A percentile compares a stretch with the other conserved stretches of the same genome.
Evolutionary conservation across 1,284 basidiomycete genomes (phyloP).

Genomic region (Ganoderma sp.): DNA sequence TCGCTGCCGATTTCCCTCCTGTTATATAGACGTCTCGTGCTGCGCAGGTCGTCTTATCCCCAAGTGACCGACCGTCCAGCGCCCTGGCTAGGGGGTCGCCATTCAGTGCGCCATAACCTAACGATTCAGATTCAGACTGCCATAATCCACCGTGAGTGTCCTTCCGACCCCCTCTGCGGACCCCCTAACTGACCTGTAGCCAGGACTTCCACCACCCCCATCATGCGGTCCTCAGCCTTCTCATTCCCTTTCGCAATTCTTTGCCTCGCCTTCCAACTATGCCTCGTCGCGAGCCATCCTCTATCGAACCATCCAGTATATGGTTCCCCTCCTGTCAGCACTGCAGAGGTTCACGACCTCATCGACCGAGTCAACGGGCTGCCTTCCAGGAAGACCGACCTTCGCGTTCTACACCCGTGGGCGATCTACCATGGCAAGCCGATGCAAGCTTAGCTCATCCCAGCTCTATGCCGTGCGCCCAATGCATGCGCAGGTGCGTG

Average conservation of each 20-base stretch:
- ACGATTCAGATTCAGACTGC: neutral
- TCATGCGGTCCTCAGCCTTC: slow-evolving; percentile 1
- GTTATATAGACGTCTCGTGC: slow-evolving; percentile 5
- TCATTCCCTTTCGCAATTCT: neutral
- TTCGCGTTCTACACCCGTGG: slow-evolving; percentile 22
- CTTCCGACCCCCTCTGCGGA: neutral
- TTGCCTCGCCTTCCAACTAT: neutral
- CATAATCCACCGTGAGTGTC: neutral
- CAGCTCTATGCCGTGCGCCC: neutral
- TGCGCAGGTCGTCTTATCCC: neutral
- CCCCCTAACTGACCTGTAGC: neutral
- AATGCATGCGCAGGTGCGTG: neutral
- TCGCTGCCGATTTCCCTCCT: neutral
- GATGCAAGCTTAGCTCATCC: slow-evolving; percentile 14
- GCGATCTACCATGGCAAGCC: slow-evolving; percentile 24
- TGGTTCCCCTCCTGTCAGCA: neutral
- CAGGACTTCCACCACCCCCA: neutral
- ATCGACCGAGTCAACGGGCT: neutral
- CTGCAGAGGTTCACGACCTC: neutral
- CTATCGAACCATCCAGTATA: slow-evolving; percentile 2
- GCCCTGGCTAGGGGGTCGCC: neutral
- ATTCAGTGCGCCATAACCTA: neutral
- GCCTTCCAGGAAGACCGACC: neutral
- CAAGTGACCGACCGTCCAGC: neutral
- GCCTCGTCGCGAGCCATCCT: slow-evolving; percentile 2